Base-by-base conservation (phyloP, 2,329 filamentous ascomycete genomes). In the Hypoxylon sp. region DNA sequence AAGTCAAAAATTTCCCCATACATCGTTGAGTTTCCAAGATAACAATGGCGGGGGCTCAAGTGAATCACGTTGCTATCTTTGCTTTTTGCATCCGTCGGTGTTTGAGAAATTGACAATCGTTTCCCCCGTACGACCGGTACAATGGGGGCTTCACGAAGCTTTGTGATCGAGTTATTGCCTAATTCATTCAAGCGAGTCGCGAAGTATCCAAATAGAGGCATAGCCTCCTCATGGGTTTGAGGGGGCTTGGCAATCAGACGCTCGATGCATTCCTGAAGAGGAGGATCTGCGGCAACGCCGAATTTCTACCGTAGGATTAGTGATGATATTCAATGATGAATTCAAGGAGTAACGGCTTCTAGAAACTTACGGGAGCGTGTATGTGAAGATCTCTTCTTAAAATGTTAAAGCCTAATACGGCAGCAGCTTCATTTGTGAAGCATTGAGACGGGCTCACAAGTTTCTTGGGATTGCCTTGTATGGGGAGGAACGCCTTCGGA, bases 1-100 rank as follows among this genome's bases (percentile, higher is more conserved):
- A 98, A 99, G 77, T 98, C 94, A 72, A 99, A 97, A 32, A 99
- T 97, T 32, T 97, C 92, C 10, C 89, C 91, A 74, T 97, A 99
- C 6, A 84, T 85, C 1, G 81, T 78, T 5, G 86, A 89, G 28
- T 71, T 90, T 7, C 96, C 96, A 1, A 99, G 84, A 77, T 97
- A 99, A 69, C 91, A 94, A 43, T 89, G 85, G 49, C 86, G 87
- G 4, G 96, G 95, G 14, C 87, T 85, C 48, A 94, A 84, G 72
- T 89, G 85, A 71, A 84, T 81, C 49, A 87, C 73, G 50, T 75
- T 75, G 46, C 74, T 76, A 60, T 76, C 55, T 43, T 80, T 69
- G 64, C 85, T 87, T 63, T 85, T 85, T 13, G 48, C 17, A 10
- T 60, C 60, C 30, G 48, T 28, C 19, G 58, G 25, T 28, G 66